These are phyloP conservation scores for Calonectria multiphialidica DNA, from an alignment of 2,329 filamentous ascomycete genomes.

Conservation along the genomic window DNA sequence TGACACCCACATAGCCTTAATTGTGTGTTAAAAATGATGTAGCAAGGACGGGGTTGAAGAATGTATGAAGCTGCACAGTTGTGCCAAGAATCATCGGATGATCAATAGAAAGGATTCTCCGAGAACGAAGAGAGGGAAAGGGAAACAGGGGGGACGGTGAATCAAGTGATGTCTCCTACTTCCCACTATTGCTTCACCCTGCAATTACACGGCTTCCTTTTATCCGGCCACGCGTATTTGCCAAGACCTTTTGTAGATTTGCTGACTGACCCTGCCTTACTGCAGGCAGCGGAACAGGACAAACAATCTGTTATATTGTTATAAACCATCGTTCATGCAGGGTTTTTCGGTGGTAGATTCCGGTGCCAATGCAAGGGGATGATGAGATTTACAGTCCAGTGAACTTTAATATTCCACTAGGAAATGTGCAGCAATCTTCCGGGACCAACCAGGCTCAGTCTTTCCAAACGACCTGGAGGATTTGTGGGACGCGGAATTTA, in stretches of 20 bases:
- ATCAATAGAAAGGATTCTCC: not conserved
- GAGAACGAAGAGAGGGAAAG: not conserved
- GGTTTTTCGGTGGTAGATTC: not conserved
- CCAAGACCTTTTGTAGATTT: too few relatives aligned
- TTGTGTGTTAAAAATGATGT: not conserved
- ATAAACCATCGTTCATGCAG: too few relatives aligned
- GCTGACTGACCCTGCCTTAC: too few relatives aligned
- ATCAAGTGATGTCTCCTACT: too few relatives aligned
- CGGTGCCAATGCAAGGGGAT: not conserved
- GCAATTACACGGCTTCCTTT: too few relatives aligned
- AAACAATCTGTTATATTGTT: too few relatives aligned
- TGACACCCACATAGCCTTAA: not conserved
- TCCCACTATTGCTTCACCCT: too few relatives aligned
- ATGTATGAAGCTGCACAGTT: not conserved
- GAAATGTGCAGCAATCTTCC: not conserved
- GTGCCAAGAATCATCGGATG: not conserved
- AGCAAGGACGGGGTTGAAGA: too few relatives aligned
- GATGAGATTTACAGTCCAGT: not conserved
- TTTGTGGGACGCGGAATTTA: constrained; percentile 3
- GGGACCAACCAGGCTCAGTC: not conserved
- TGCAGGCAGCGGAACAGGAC: too few relatives aligned
- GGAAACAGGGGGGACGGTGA: too few relatives aligned
- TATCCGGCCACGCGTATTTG: too few relatives aligned
- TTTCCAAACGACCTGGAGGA: not conserved
- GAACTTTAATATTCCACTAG: not conserved